Evolutionary conservation across 805 yeast genomes (phyloP).

Genomic region (Yarrowia deformans): DNA sequence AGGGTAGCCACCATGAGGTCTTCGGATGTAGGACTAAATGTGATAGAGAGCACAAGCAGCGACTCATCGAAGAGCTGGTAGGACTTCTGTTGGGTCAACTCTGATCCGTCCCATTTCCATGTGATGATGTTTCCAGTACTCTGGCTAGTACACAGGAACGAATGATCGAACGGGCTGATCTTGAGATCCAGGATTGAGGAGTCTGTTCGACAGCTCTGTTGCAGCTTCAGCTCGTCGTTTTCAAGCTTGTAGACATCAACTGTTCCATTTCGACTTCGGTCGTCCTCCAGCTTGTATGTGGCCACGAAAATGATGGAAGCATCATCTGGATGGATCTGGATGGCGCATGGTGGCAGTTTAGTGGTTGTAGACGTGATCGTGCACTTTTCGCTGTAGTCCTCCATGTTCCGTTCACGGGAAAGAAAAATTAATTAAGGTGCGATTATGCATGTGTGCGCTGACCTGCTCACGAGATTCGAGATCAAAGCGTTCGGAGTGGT

Average conservation of each 20-base stretch:
- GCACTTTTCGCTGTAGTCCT: slow-evolving; percentile 24
- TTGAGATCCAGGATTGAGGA: slow-evolving; percentile 78
- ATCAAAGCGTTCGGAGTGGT: neutral
- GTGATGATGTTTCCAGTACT: slow-evolving; percentile 76
- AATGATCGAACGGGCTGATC: slow-evolving; percentile 61
- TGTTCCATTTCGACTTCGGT: slow-evolving; percentile 69
- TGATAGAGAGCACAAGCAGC: slow-evolving; percentile 68
- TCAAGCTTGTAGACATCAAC: slow-evolving; percentile 58
- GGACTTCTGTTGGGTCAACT: slow-evolving; percentile 47
- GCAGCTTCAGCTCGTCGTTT: slow-evolving; percentile 46
- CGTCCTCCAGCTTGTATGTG: slow-evolving; percentile 76
- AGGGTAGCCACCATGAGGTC: slow-evolving; percentile 61
- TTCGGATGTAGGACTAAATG: slow-evolving; percentile 58
- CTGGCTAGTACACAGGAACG: slow-evolving; percentile 67
- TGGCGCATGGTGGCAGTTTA: slow-evolving; percentile 81
- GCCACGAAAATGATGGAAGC: slow-evolving; percentile 66
- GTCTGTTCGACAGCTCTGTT: slow-evolving; percentile 43
- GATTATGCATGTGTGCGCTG: slow-evolving; percentile 7
- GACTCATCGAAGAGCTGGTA: slow-evolving; percentile 59
- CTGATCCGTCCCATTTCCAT: slow-evolving; percentile 57
- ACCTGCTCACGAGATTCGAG: neutral
- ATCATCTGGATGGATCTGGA: slow-evolving; percentile 65
- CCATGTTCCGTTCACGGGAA: slow-evolving; percentile 17
- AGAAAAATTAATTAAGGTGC: slow-evolving; percentile 18
- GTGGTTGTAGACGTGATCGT: slow-evolving; percentile 48